phyloP scores from a whole-genome alignment of 2,329 filamentous ascomycete genomes.

The Elsinoe necatrix region DNA sequence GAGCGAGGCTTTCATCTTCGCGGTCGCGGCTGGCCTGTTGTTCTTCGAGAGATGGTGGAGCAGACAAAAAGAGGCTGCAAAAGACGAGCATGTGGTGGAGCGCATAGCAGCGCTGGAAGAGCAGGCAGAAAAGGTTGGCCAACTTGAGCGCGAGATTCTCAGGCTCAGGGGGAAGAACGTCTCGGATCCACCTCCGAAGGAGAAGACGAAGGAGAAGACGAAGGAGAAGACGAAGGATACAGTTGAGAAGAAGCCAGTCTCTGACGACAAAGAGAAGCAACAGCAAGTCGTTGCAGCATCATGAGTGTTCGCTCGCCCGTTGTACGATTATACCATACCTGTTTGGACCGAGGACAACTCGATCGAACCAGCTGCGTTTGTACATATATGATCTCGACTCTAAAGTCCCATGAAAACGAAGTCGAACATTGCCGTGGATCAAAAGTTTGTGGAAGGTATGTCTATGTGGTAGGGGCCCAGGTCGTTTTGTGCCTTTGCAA shows the following conservation, averaged over 20 bases:
- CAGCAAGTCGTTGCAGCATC: constrained; percentile 14
- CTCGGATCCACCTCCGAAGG: constrained; percentile 29
- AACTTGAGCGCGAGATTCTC: constrained; percentile 29
- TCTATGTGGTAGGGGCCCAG: too few species aligned
- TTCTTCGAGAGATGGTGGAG: constrained; percentile 55
- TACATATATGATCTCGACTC: background rate
- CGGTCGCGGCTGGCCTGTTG: constrained; percentile 54
- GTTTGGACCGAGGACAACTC: background rate
- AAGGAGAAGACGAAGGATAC: constrained; percentile 26
- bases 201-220: constrained; percentile 28
- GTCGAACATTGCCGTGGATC: too few species aligned
- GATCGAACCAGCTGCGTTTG: background rate
- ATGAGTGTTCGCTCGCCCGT: background rate
- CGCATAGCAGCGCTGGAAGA: constrained; percentile 51
- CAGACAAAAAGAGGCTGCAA: constrained; percentile 51
- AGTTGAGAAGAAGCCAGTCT: constrained; percentile 19
- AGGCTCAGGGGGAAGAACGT: constrained; percentile 29
- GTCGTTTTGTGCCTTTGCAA: too few species aligned
- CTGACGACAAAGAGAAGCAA: constrained; percentile 19
- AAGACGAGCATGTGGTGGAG: constrained; percentile 53
- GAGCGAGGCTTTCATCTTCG: constrained; percentile 57
- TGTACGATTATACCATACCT: constrained; percentile 13
- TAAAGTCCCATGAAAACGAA: background rate
- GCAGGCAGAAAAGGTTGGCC: constrained; percentile 5
- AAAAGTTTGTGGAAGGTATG: too few species aligned